Evolutionary conservation across 2,329 filamentous ascomycete genomes (phyloP).

Genomic region (Aspergillus neoniger): DNA sequence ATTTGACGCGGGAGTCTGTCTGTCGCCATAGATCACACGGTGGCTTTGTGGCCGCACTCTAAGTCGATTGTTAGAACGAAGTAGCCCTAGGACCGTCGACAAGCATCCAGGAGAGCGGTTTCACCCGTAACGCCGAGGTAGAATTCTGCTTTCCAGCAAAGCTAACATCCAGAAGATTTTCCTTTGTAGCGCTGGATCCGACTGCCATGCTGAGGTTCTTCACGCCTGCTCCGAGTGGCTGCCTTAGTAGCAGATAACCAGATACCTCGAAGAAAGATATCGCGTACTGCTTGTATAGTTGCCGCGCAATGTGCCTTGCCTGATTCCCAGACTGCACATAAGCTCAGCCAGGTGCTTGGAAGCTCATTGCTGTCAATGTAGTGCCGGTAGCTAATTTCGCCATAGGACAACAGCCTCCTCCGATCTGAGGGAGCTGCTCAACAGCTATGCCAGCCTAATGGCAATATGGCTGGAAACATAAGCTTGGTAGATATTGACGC

Average conservation of each 20-base stretch:
- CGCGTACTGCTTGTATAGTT: constrained; percentile 28
- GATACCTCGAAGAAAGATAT: constrained; percentile 33
- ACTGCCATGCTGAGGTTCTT: constrained; percentile 39
- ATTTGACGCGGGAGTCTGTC: no score
- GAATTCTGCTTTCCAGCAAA: constrained; percentile 44
- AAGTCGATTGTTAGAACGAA: constrained; percentile 38
- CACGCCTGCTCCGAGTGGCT: constrained; percentile 19
- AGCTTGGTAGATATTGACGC: no score
- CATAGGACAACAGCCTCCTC: no score
- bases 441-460: no score
- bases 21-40: constrained; percentile 41
- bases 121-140: constrained; percentile 41
- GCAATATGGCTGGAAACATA: no score
- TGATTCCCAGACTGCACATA: constrained; percentile 32
- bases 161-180: constrained; percentile 44
- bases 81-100: constrained; percentile 38
- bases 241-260: constrained; percentile 33
- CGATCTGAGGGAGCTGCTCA: no score
- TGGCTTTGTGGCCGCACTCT: constrained; percentile 36
- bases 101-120: constrained; percentile 36
- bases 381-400: constrained; percentile 29
- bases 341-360: constrained; percentile 30
- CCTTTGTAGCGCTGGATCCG: constrained; percentile 43
- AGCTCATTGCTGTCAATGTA: constrained; percentile 38
- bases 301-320: constrained; percentile 32